Conservation (phyloP, 1,284 basidiomycete genomes). For the Ceratobasidium sp. region DNA sequence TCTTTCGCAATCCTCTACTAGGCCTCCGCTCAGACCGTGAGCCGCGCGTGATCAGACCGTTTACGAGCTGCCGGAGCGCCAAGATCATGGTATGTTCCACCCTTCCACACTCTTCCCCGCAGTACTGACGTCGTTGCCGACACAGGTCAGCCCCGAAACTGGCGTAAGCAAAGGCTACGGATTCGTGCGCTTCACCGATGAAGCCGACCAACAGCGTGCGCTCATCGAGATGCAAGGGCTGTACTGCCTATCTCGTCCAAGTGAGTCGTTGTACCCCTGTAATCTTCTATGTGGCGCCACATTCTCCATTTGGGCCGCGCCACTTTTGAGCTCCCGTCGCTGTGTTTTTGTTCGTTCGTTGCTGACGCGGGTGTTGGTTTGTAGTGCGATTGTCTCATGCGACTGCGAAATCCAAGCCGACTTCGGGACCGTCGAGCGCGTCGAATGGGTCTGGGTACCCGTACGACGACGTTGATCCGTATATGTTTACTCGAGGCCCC, state of each 20-base stretch:
- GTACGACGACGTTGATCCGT: slow-evolving; percentile 51
- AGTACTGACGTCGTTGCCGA: neutral
- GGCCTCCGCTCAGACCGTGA: slow-evolving; percentile 77
- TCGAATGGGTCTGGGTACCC: slow-evolving; percentile 21
- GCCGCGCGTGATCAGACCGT: slow-evolving; percentile 86
- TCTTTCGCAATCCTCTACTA: slow-evolving; percentile 86
- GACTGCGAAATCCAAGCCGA: slow-evolving; percentile 85
- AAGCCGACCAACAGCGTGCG: slow-evolving; percentile 87
- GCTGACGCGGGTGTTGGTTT: slow-evolving; percentile 51
- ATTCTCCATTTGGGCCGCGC: slow-evolving; percentile 22
- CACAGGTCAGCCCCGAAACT: slow-evolving; percentile 68
- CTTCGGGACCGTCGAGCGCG: neutral
- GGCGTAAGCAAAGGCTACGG: slow-evolving; percentile 92
- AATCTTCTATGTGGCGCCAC: slow-evolving; percentile 27
- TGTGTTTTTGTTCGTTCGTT: neutral
- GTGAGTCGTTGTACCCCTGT: slow-evolving; percentile 62
- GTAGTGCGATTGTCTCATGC: slow-evolving; percentile 89
- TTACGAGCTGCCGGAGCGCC: slow-evolving; percentile 90
- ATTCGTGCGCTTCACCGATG: slow-evolving; percentile 90
- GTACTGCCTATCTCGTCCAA: slow-evolving; percentile 86
- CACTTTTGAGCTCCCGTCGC: no score
- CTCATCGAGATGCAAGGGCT: slow-evolving; percentile 91
- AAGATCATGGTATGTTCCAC: slow-evolving; percentile 87
- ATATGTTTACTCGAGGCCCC: slow-evolving; percentile 18
- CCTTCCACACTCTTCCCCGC: neutral